Percentiles rank a stretch among this genome's conserved stretches.
Evolutionary conservation across 805 yeast species (phyloP).

Genomic region (Kurtzmaniella fragi): DNA sequence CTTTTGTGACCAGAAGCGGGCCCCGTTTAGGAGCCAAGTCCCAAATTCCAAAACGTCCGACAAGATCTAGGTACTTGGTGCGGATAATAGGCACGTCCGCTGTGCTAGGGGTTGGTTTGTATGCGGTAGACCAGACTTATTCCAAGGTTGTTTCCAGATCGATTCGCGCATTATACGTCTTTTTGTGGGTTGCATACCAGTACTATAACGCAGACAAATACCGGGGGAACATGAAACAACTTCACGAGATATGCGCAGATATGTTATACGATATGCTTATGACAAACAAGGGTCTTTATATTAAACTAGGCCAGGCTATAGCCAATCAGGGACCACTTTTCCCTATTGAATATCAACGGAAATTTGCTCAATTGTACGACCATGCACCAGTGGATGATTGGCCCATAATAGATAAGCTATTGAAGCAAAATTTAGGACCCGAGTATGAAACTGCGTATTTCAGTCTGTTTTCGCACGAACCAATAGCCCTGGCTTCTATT

Average conservation of each 20-base stretch:
- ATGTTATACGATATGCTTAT: conserved; percentile 22
- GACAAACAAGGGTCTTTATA: conserved; percentile 47
- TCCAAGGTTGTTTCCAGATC: conserved; percentile 36
- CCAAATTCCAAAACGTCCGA: too few species aligned
- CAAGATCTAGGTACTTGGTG: too few species aligned
- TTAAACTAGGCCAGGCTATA: conserved; percentile 74
- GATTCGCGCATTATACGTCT: conserved; percentile 41
- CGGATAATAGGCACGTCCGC: neutral
- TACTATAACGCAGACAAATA: conserved; percentile 45
- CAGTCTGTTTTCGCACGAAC: conserved; percentile 44
- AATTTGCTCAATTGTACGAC: conserved; percentile 58
- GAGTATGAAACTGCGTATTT: conserved; percentile 37
- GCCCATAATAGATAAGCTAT: conserved; percentile 36
- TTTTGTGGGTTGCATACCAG: conserved; percentile 52
- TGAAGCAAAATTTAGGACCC: conserved; percentile 37
- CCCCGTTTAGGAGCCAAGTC: too few species aligned
- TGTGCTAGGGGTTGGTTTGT: neutral
- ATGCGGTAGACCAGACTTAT: neutral
- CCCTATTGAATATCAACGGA: conserved; percentile 58
- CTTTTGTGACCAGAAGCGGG: too few species aligned
- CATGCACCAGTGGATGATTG: conserved; percentile 60
- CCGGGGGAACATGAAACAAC: conserved; percentile 31
- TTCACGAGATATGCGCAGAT: conserved; percentile 58
- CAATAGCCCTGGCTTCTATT: conserved; percentile 72
- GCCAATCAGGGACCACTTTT: conserved; percentile 70